Base-by-base conservation (phyloP, 352 stramenopile species). In the Phytophthora kernoviae region DNA sequence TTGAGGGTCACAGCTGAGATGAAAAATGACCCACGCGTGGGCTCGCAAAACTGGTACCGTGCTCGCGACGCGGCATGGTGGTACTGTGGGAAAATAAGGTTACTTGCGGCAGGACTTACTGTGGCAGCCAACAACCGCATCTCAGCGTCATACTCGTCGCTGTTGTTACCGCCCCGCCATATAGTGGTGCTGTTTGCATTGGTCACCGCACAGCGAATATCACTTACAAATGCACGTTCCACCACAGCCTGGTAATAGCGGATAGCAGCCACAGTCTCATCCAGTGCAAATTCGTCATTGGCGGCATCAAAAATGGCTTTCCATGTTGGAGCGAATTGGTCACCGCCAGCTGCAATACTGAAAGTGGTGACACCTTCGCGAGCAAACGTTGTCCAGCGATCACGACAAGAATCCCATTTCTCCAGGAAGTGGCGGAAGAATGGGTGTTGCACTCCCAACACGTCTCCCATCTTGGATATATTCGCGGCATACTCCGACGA, bases 291-390 rank as follows among this genome's bases (percentile, higher is more conserved):
- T 5, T 72, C 62, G 5, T 70, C 52, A 34, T 71, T 71, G 10
- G 45, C 58, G 10, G 58, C 59, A 12, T 59, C 50, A 45, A 73
- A 68, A 41, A 76, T 73, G 20, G 41, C 49, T 33, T 54, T 50
- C 62, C 62, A 76, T 4, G 62, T 70, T 1, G 49, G 20, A 39
- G 61, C 58, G 41, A 70, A 71, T 11, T 41, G 44, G 20, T 62
- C 48, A 10, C 66, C 58, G n/a, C 54, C 53, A 45, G 72, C 62
- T 2, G 60, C 62, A 9, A 68, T 59, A 12, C 58, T 68, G 51
- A 76, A 76, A 24, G 62, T 76, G 15, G 68, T 70, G n/a, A 76
- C 68, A 0, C 54, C 65, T 54, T 76, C 62, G 33, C 68, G 68
- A 34, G 54, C 58, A 20, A 73, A 72, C 10, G 62, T 76, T 7